These are phyloP conservation scores for Coniochaeta sp. DNA, from an alignment of 2,329 filamentous ascomycete species.

Conservation along the genomic window DNA sequence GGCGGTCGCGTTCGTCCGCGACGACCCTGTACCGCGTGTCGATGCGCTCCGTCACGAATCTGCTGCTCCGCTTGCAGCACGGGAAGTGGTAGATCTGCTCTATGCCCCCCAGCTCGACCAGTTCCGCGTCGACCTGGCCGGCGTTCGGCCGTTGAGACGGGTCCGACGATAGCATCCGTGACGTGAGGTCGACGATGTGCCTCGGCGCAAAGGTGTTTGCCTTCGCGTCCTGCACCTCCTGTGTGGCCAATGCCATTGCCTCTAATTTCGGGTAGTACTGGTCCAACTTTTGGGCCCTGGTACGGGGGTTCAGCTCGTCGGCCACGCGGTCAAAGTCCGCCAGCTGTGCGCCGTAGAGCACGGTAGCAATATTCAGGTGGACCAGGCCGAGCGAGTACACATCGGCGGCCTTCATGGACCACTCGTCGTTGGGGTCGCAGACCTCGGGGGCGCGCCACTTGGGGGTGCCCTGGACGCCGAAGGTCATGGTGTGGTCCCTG, in stretches of 20 bases:
- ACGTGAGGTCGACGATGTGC: slow-evolving; percentile 29
- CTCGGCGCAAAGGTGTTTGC: slow-evolving; percentile 31
- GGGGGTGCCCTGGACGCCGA: slow-evolving; percentile 30
- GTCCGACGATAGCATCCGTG: slow-evolving; percentile 25
- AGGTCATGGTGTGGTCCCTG: slow-evolving; percentile 35
- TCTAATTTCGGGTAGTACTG: slow-evolving; percentile 25
- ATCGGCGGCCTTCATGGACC: slow-evolving; percentile 39
- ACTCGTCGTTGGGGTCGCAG: slow-evolving; percentile 24
- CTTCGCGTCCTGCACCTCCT: slow-evolving; percentile 27
- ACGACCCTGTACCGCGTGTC: slow-evolving; percentile 24
- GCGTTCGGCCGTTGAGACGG: slow-evolving; percentile 25
- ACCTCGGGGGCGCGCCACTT: slow-evolving; percentile 40
- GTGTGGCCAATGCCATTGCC: slow-evolving; percentile 25
- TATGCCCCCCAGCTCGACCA: slow-evolving; percentile 37
- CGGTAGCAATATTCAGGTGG: slow-evolving; percentile 34
- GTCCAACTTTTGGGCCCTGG: slow-evolving; percentile 26
- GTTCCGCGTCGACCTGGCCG: slow-evolving; percentile 29
- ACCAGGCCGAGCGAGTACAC: slow-evolving; percentile 41
- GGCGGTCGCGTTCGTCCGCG: slow-evolving; percentile 12
- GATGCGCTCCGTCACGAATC: slow-evolving; percentile 22
- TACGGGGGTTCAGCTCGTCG: slow-evolving; percentile 16
- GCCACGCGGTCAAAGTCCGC: slow-evolving; percentile 31
- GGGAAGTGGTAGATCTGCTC: slow-evolving; percentile 38
- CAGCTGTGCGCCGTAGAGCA: slow-evolving; percentile 31
- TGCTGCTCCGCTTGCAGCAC: slow-evolving; percentile 33